phyloP scores from a whole-genome alignment of 2,329 filamentous ascomycete genomes.

The Colletotrichum ledebouriae region DNA sequence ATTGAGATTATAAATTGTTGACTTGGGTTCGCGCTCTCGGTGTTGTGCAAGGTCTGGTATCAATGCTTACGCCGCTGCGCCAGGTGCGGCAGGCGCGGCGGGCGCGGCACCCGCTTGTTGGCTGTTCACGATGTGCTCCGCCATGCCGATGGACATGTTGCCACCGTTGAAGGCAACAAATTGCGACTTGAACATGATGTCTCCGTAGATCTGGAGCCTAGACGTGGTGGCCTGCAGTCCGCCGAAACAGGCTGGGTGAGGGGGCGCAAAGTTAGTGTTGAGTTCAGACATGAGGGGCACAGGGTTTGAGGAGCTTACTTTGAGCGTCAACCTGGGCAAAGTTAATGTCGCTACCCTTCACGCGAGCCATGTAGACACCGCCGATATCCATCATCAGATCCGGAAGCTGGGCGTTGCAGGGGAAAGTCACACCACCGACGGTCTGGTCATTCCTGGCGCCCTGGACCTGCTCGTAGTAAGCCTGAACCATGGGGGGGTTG shows the following conservation, averaged over 20 bases:
- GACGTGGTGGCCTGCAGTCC: conserved; percentile 73
- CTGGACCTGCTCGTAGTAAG: conserved; percentile 62
- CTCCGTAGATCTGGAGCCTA: conserved; percentile 72
- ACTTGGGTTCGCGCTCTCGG: conserved; percentile 1
- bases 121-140: conserved; percentile 45
- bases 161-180: conserved; percentile 70
- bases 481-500: conserved; percentile 63
- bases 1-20: conserved; percentile 10
- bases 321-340: conserved; percentile 65
- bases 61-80: conserved; percentile 41
- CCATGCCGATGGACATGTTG: conserved; percentile 67
- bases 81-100: conserved; percentile 21
- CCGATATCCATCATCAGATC: conserved; percentile 70
- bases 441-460: conserved; percentile 56
- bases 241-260: conserved; percentile 70
- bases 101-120: conserved; percentile 27
- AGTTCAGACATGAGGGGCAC: background rate
- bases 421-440: conserved; percentile 61
- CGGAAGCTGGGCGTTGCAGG: conserved; percentile 61
- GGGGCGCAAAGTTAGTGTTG: background rate
- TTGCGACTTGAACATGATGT: conserved; percentile 73
- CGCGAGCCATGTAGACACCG: conserved; percentile 66
- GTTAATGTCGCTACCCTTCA: conserved; percentile 66
- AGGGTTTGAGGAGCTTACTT: conserved; percentile 57
- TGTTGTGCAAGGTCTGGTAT: conserved; percentile 16